Percentiles rank a stretch among this genome's conserved stretches.
phyloP scores from a whole-genome alignment of 1,284 basidiomycete genomes.

The Ceratobasidium sp. region DNA sequence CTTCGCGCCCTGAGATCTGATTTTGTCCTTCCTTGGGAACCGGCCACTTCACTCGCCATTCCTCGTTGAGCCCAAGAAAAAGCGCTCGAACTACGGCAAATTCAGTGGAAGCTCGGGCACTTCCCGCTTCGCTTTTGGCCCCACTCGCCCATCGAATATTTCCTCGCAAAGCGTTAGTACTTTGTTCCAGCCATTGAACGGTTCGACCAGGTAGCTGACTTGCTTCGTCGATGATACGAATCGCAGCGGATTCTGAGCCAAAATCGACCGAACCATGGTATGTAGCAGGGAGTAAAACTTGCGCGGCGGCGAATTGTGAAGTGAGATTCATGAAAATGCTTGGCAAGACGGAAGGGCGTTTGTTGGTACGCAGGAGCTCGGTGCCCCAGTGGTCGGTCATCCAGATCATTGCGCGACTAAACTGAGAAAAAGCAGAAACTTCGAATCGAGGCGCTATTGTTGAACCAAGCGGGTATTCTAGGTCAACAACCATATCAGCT shows the following conservation, averaged over 20 bases:
- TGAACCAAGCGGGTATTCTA: not conserved
- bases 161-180: not conserved
- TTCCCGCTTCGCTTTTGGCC: not conserved
- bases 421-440: not conserved
- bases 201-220: not conserved
- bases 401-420: not conserved
- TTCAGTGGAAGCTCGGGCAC: not conserved
- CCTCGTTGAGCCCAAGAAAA: constrained; percentile 5
- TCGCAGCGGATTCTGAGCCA: not conserved
- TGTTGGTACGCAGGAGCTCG: not conserved
- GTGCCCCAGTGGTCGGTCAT: constrained; percentile 12
- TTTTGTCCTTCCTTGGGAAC: not conserved
- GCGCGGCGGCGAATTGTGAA: not conserved
- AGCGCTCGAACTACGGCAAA: not conserved
- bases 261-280: constrained; percentile 7
- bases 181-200: not conserved
- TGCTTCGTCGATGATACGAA: not conserved
- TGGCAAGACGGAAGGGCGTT: not conserved
- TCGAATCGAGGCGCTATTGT: not conserved
- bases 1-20: no score
- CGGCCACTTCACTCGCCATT: not conserved
- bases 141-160: not conserved
- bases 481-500: not conserved
- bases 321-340: constrained; percentile 10
- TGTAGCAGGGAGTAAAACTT: not conserved